Evolutionary conservation across 2,329 filamentous ascomycete species (phyloP).

Genomic region (Bipolaris gigantea): DNA sequence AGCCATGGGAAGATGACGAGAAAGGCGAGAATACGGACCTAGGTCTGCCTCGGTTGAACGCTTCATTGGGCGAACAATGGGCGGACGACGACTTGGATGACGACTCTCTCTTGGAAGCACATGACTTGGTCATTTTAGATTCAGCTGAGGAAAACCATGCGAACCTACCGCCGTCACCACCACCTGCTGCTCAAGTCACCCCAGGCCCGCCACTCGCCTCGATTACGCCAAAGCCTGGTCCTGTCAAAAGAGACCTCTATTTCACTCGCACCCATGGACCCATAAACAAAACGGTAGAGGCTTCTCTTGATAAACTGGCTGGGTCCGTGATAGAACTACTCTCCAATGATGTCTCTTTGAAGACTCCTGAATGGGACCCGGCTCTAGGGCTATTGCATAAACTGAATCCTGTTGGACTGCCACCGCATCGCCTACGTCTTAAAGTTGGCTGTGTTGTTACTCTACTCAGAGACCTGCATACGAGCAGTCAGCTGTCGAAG

Average conservation of each 20-base stretch:
- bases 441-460: conserved; percentile 39
- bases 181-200: background rate
- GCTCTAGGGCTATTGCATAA: conserved; percentile 32
- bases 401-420: conserved; percentile 36
- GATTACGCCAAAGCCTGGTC: background rate
- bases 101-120: conserved; percentile 33
- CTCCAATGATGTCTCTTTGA: conserved; percentile 34
- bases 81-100: conserved; percentile 41
- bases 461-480: conserved; percentile 33
- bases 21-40: conserved; percentile 13
- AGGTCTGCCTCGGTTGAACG: conserved; percentile 14
- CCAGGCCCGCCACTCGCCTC: background rate
- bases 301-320: conserved; percentile 27
- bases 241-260: conserved; percentile 18
- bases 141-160: conserved; percentile 16
- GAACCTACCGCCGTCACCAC: conserved; percentile 1
- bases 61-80: conserved; percentile 20
- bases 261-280: conserved; percentile 38
- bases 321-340: conserved; percentile 37
- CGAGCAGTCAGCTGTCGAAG: conserved; percentile 37
- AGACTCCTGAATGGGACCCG: conserved; percentile 30
- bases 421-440: conserved; percentile 40
- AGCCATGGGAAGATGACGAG: conserved; percentile 39
- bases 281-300: conserved; percentile 32
- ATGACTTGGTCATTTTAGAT: conserved; percentile 35